phyloP scores from a whole-genome alignment of 164 flowering plant species.

The Vitis riparia region DNA sequence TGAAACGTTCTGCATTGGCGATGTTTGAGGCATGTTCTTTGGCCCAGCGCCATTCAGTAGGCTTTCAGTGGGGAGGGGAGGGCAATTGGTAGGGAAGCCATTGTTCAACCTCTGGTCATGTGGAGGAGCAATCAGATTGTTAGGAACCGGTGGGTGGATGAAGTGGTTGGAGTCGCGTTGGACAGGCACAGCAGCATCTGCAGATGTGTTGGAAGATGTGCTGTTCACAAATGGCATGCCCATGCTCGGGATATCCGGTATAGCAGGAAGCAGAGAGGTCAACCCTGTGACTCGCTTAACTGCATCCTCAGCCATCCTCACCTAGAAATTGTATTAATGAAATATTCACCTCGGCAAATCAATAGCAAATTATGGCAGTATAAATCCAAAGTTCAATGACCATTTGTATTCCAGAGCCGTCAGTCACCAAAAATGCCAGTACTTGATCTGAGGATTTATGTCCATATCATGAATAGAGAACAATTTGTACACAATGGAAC shows the following conservation, averaged over 20 bases:
- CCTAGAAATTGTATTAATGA: conserved; percentile 24
- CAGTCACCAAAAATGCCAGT: no score
- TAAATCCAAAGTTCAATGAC: no score
- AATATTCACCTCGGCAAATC: background rate
- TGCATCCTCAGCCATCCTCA: conserved; percentile 50
- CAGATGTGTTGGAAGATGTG: conserved; percentile 4
- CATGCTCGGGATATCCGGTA: conserved; percentile 10
- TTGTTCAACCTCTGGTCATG: conserved; percentile 17
- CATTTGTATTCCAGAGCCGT: no score
- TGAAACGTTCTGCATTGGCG: conserved; percentile 9
- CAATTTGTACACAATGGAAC: no score
- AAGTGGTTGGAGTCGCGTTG: conserved; percentile 27
- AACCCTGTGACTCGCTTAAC: conserved; percentile 40
- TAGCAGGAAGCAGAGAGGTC: conserved; percentile 22
- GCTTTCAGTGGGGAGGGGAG: conserved; percentile 1
- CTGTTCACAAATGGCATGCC: conserved; percentile 18
- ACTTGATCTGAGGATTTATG: no score
- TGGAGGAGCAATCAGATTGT: conserved; percentile 5
- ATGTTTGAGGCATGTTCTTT: conserved; percentile 6
- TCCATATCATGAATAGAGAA: no score
- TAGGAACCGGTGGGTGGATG: conserved; percentile 21
- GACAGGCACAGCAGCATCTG: conserved; percentile 10
- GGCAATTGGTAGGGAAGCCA: conserved; percentile 2
- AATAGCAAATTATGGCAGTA: no score
- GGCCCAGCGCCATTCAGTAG: conserved; percentile 7